phyloP scores from a whole-genome alignment of 2,329 filamentous ascomycete genomes.

The Aureobasidium lini region DNA sequence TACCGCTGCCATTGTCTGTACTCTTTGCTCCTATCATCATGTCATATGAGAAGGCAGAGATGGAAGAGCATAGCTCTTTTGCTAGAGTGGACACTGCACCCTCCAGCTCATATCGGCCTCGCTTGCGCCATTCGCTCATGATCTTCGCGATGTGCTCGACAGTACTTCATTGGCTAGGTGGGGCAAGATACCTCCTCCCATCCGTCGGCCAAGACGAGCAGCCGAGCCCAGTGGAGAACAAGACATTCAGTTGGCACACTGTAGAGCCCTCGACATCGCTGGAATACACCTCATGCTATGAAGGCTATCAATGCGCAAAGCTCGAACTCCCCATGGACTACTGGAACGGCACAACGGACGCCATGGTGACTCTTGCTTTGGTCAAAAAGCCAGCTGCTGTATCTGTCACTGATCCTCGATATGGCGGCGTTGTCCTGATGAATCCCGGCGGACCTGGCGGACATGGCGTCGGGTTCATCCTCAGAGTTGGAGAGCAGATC shows the following conservation, averaged over 20 bases:
- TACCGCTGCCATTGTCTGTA: too few species aligned
- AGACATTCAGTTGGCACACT: not conserved
- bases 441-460: slow-evolving; percentile 43
- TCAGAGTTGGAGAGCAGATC: slow-evolving; percentile 26
- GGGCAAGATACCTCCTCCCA: too few species aligned
- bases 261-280: not conserved
- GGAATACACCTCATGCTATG: slow-evolving; percentile 30
- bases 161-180: too few species aligned
- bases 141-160: too few species aligned
- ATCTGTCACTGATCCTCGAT: slow-evolving; percentile 33
- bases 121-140: too few species aligned
- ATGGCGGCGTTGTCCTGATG: slow-evolving; percentile 40
- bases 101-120: too few species aligned
- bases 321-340: slow-evolving; percentile 40
- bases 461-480: slow-evolving; percentile 27
- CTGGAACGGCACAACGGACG: slow-evolving; percentile 29
- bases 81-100: too few species aligned
- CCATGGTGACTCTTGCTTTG: slow-evolving; percentile 37
- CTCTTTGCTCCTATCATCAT: too few species aligned
- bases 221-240: too few species aligned
- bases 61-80: too few species aligned
- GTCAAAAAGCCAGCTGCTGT: slow-evolving; percentile 38
- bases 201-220: too few species aligned
- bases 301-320: slow-evolving; percentile 40
- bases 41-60: too few species aligned